Evolutionary conservation across 768 basidiomycete genomes (phyloP).

Genomic region (Mrakia hoshinonis): DNA sequence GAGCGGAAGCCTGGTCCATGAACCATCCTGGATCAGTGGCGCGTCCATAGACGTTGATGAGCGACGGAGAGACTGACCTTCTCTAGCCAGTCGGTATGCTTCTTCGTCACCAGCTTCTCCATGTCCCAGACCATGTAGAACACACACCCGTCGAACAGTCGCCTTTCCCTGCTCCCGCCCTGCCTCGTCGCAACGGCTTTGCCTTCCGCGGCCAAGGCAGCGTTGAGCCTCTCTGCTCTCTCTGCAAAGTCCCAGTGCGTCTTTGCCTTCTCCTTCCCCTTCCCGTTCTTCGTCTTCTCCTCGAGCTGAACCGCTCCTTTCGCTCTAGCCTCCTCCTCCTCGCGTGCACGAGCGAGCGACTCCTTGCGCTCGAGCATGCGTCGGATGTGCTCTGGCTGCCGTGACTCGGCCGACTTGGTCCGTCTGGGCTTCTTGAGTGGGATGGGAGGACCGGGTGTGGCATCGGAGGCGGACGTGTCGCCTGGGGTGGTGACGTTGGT

Average conservation of each 20-base stretch:
- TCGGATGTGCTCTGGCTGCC: not conserved
- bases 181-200: no score
- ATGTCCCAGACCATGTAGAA: not conserved
- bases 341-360: not conserved
- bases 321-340: not conserved
- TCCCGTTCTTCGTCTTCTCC: not conserved
- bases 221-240: not conserved
- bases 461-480: not conserved
- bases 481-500: conserved; percentile 2
- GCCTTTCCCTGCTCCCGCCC: not conserved
- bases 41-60: not conserved
- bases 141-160: not conserved
- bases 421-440: not conserved
- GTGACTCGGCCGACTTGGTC: not conserved
- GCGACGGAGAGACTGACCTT: not conserved
- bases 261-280: not conserved
- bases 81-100: not conserved
- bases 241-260: not conserved
- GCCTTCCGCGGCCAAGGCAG: no score
- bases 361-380: not conserved
- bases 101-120: not conserved
- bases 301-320: not conserved
- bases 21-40: not conserved
- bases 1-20: not conserved
- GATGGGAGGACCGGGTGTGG: not conserved